phyloP scores from a whole-genome alignment of 1,139 yeast species.

The Kurtzmaniella quercitrusa region DNA sequence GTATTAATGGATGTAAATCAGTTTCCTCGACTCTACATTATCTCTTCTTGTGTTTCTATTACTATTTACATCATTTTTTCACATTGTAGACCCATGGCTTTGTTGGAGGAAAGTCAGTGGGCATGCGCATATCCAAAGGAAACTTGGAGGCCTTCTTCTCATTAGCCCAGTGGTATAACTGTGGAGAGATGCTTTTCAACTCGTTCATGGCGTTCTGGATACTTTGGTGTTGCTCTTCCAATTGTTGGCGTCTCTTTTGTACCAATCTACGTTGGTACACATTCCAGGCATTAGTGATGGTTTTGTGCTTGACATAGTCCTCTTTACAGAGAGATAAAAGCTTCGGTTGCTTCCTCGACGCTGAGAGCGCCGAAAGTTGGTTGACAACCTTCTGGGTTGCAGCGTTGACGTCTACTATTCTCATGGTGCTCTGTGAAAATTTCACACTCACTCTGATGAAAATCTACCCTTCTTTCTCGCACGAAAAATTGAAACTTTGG shows the following conservation, averaged over 20 bases:
- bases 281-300: slow-evolving; percentile 83
- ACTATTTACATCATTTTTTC: slow-evolving; percentile 11
- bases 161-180: slow-evolving; percentile 51
- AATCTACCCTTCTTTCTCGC: too few species aligned
- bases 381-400: slow-evolving; percentile 64
- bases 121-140: slow-evolving; percentile 79
- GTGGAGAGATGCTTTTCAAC: slow-evolving; percentile 46
- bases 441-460: too few species aligned
- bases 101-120: slow-evolving; percentile 89
- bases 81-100: slow-evolving; percentile 75
- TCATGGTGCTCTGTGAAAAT: slow-evolving; percentile 4
- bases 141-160: slow-evolving; percentile 47
- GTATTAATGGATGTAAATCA: neutral
- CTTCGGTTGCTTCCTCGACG: slow-evolving; percentile 84
- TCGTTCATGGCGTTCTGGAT: slow-evolving; percentile 74
- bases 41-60: neutral
- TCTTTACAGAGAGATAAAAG: slow-evolving; percentile 72
- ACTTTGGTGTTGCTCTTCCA: slow-evolving; percentile 61
- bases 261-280: slow-evolving; percentile 50
- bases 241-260: slow-evolving; percentile 38
- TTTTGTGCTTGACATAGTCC: slow-evolving; percentile 80
- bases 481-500: too few species aligned
- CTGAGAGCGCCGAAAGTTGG: slow-evolving; percentile 81
- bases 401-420: slow-evolving; percentile 41
- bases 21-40: slow-evolving; percentile 3